Base-by-base conservation (phyloP, 2,329 filamentous ascomycete species). In the Aspergillus persii region DNA sequence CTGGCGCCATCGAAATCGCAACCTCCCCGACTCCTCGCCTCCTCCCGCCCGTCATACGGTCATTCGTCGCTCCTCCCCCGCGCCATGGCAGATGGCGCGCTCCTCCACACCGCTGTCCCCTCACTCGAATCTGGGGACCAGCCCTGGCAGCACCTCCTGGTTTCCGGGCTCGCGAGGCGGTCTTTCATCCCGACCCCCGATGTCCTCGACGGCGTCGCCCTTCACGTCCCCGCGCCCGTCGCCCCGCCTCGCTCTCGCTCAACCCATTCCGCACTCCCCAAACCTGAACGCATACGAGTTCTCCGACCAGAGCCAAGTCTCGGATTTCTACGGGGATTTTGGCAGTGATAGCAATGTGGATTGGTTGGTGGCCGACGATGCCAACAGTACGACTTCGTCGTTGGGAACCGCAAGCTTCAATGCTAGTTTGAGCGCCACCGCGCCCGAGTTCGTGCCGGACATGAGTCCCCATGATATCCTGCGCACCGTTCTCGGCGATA, bases 391-490 rank as follows among this genome's bases (percentile, higher is more conserved):
- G 67, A 85, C 92, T 59, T 88, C 91, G 27, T 96, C 92, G 27
- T 82, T 89, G 15, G 92, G 88, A 65, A 87, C 85, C 36, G 83
- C 94, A 61, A 93, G 92, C 69, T 89, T 87, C 6, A 66, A 73
- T 8, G 75, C 66, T 66, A 86, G 84, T 41, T 84, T 96, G 61
- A 94, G 92, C 70, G 91, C 89, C 48, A 89, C 89, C 12, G 91
- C 91, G 4, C 89, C 93, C 27, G 92, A 97, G 74, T 97, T 86
- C 78, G 81, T 88, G 12, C 86, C 87, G 58, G 93, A 98, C 71
- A 98, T 99, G 94, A 96, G 91, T 59, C 94, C 95, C 0, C 96
- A 97, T 76, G 95, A 99, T 73, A 98, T 99, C 86, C 83, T 99
- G 57, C 90, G 95, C 62, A 97, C 94, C 5, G 96, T 99, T 46